Conservation (phyloP, 495 filamentous ascomycete genomes). For the Neurospora intermedia region DNA sequence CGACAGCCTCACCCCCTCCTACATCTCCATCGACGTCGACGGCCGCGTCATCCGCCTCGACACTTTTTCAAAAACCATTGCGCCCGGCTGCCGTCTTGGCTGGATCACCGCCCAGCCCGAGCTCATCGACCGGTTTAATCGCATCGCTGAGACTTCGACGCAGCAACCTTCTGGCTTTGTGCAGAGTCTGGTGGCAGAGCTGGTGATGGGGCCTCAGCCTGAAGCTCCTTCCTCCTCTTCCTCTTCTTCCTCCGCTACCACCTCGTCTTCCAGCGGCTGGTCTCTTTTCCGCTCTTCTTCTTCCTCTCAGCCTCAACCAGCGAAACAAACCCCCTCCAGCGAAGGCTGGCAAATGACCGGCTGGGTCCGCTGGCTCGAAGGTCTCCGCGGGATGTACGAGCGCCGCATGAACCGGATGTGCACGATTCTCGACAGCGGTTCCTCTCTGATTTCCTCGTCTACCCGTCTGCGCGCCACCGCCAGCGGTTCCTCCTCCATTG, state of each 20-base stretch:
- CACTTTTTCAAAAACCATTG: conserved; percentile 76
- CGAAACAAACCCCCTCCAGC: neutral
- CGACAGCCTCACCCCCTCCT: conserved; percentile 73
- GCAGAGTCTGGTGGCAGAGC: conserved; percentile 66
- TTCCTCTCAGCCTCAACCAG: neutral
- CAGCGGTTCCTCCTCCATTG: neutral
- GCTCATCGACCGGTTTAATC: conserved; percentile 60
- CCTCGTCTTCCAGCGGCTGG: conserved; percentile 8
- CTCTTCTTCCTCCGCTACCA: conserved; percentile 15
- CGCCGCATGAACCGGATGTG: conserved; percentile 71
- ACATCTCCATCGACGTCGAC: conserved; percentile 60
- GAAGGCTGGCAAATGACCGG: conserved; percentile 70
- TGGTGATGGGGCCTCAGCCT: conserved; percentile 58
- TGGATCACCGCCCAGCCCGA: conserved; percentile 76
- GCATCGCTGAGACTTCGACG: conserved; percentile 59
- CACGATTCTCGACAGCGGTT: conserved; percentile 51
- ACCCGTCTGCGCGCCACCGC: conserved; percentile 20
- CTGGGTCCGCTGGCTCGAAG: conserved; percentile 82
- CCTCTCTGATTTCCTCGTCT: conserved; percentile 44
- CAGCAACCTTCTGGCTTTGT: conserved; percentile 84
- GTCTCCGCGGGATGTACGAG: conserved; percentile 72
- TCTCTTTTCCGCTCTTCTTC: neutral
- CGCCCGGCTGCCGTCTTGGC: conserved; percentile 69
- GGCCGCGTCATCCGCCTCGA: conserved; percentile 80
- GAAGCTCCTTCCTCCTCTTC: conserved; percentile 22